A percentile compares a stretch with the other conserved stretches of the same genome.
Evolutionary conservation across 306 rosid species (phyloP).

Genomic region (Cicer judaicum): DNA sequence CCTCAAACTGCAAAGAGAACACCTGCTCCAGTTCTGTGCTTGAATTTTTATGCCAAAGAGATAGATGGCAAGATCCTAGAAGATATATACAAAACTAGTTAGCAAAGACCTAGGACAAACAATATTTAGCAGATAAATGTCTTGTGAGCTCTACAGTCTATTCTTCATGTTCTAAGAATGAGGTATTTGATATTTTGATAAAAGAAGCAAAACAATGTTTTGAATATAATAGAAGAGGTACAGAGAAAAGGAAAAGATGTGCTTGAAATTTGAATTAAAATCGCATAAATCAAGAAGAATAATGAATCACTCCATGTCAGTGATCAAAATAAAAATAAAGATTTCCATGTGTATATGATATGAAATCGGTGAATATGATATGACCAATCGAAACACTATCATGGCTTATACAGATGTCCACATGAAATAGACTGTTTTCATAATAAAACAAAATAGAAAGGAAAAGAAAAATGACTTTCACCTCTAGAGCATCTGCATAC

Average conservation of each 20-base stretch:
- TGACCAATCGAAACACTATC: neutral
- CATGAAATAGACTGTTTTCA: conserved; percentile 2
- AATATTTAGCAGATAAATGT: conserved; percentile 30
- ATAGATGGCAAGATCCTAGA: conserved; percentile 75
- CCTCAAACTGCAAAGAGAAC: conserved; percentile 74
- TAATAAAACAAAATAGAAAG: neutral
- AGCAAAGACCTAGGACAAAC: conserved; percentile 30
- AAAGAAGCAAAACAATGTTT: conserved; percentile 8
- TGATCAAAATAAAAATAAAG: conserved; percentile 14
- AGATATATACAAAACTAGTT: conserved; percentile 34
- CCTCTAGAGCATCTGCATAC: neutral
- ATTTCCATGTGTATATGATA: conserved; percentile 20
- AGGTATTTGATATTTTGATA: conserved; percentile 18
- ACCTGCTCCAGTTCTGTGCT: conserved; percentile 66
- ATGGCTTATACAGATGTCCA: neutral
- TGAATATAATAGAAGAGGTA: conserved; percentile 24
- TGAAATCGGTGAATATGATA: conserved; percentile 15
- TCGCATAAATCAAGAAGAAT: conserved; percentile 24
- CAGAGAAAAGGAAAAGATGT: conserved; percentile 20
- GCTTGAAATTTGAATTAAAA: conserved; percentile 34
- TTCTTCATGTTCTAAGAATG: conserved; percentile 36
- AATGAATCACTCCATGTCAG: conserved; percentile 5
- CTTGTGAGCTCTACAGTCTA: conserved; percentile 2
- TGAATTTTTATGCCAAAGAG: conserved; percentile 72
- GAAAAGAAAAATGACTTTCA: neutral